Evolutionary conservation across 164 flowering plant species (phyloP), one percentile per base, ranked within the genome.

Genomic region (Macadamia integrifolia): DNA sequence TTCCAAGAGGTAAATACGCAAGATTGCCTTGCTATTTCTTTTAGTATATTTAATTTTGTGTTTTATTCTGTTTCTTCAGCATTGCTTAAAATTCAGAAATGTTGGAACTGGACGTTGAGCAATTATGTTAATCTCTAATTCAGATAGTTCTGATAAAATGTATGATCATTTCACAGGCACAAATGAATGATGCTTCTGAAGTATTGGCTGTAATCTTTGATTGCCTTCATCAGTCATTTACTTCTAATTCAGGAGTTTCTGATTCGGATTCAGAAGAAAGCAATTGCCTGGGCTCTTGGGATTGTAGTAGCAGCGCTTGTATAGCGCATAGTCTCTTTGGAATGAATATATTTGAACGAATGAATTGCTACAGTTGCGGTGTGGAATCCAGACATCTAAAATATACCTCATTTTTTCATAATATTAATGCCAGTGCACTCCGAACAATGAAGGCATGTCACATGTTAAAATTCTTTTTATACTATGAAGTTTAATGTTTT

Each of bases 401-500:
- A 76, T 94, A 94, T 82, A 88, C 96, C 61, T 85, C 98, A 8
- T 94, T 92, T 75, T 90, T 92, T 72, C 97, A 92, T 72, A 85
- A 94, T 75, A 89, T 81, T 58, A 83, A 83, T 78, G 86, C 88
- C 43, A 85, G 78, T 73, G 84, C 87, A 12, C 84, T 85, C 44
- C 80, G 88, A 58, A 82, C 84, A 17, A 79, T 77, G 78, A 85
- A 85, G 87, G 88, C 75, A 70, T 63, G 65, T 55, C 31, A 62
- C 6, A 69, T 43, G 6, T 8, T 32, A 23, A 48, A 6, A 29
- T 30, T 11, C 23, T 29, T n/a, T 14, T 52, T 13, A 30, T 6
- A 53, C 50, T 7, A 46, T 46, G 7, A 1, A 46, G 9, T 11
- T 46, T 8, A 46, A 8, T 46, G 12, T 46, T 46, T 46, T 9